phyloP scores from a whole-genome alignment of 2,329 filamentous ascomycete species.

The Tolypocladium album region DNA sequence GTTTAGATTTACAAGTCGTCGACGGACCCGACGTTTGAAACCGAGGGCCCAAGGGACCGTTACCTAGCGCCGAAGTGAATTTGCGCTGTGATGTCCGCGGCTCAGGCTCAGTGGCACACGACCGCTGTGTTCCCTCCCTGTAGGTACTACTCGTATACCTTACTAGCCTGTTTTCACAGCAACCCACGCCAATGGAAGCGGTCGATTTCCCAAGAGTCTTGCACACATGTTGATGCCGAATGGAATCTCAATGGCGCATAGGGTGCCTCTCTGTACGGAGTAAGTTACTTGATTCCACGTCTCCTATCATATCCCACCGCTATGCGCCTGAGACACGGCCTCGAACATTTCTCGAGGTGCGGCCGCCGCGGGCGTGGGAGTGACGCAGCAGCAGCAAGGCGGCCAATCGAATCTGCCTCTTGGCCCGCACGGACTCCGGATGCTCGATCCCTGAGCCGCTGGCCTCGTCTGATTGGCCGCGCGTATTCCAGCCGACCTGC shows the following conservation, averaged over 20 bases:
- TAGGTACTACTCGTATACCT: too few relatives aligned
- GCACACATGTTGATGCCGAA: too few relatives aligned
- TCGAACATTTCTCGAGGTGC: not conserved
- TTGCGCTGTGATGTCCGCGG: not conserved
- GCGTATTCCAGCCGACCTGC: not conserved
- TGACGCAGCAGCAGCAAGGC: not conserved
- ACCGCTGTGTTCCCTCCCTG: not conserved
- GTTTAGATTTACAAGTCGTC: not conserved
- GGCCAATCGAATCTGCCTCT: not conserved
- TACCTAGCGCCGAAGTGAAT: not conserved
- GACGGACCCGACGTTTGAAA: not conserved
- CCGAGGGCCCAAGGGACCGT: not conserved
- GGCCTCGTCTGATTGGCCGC: conserved; percentile 1
- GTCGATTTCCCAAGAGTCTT: not conserved
- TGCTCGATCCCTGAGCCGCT: not conserved
- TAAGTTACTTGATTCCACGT: not conserved
- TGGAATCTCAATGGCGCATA: too few relatives aligned
- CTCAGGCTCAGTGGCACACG: not conserved
- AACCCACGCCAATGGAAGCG: too few relatives aligned
- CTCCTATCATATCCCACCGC: not conserved
- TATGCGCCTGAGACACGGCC: not conserved
- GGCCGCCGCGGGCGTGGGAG: not conserved
- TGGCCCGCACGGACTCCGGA: not conserved
- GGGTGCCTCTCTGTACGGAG: not conserved
- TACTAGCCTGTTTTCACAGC: too few relatives aligned